Percentiles rank a stretch among this genome's conserved stretches.
These are phyloP conservation scores for Globisporangium cederbergense DNA, from an alignment of 352 stramenopile genomes.

Conservation along the genomic window DNA sequence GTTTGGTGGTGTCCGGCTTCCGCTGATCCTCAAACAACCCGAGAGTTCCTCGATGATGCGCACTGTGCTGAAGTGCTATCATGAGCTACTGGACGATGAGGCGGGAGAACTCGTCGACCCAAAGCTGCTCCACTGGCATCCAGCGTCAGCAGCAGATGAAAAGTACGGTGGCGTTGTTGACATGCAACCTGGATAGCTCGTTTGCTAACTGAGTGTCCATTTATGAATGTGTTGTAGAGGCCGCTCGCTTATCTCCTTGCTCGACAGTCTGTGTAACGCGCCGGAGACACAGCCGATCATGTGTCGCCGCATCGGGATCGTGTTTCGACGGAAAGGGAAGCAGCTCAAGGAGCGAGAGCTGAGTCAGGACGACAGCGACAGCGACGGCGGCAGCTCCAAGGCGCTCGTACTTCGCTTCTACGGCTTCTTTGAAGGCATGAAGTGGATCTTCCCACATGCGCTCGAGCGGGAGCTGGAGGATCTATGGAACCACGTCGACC, in stretches of 20 bases:
- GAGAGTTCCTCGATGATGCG: conserved; percentile 13
- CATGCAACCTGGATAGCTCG: background rate
- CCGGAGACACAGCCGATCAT: conserved; percentile 54
- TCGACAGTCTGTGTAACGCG: conserved; percentile 48
- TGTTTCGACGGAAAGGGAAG: conserved; percentile 38
- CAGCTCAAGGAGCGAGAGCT: conserved; percentile 12
- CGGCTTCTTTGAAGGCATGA: conserved; percentile 39
- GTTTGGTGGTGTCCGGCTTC: conserved; percentile 11
- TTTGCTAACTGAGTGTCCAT: no score
- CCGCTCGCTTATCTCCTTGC: conserved; percentile 36
- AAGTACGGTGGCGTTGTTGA: conserved; percentile 13
- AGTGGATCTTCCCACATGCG: conserved; percentile 51
- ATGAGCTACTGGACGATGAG: conserved; percentile 20
- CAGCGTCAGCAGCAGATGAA: conserved; percentile 35
- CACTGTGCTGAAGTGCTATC: conserved; percentile 17
- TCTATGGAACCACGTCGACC: conserved; percentile 39
- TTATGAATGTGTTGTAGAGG: conserved; percentile 18
- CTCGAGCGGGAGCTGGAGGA: conserved; percentile 52
- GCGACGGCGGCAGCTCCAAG: background rate
- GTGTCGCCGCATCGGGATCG: conserved; percentile 43
- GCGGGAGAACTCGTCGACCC: conserved; percentile 26
- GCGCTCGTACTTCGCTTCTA: conserved; percentile 23
- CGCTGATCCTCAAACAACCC: conserved; percentile 13
- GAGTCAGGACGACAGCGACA: background rate
- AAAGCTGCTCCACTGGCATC: conserved; percentile 56